Evolutionary conservation across 148 eudicot genomes (phyloP).

Genomic region (Oxyria digyna): DNA sequence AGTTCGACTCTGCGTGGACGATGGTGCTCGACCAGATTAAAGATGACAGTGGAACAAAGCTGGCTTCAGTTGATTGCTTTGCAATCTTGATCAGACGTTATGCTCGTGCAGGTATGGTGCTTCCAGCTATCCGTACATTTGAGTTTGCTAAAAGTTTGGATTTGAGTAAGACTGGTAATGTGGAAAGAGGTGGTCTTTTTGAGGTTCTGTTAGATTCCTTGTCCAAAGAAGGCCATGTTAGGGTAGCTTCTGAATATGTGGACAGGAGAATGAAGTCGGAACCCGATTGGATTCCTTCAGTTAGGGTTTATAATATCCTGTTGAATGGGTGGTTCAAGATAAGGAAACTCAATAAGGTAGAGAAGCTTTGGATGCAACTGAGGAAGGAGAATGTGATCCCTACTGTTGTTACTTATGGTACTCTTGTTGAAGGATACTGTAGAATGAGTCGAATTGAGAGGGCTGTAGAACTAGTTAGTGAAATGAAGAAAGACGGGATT

Average conservation of each 20-base stretch:
- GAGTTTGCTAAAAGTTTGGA: constrained; percentile 37
- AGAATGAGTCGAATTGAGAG: constrained; percentile 39
- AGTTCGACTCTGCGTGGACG: constrained; percentile 49
- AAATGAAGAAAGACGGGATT: constrained; percentile 49
- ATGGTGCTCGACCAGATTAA: constrained; percentile 25
- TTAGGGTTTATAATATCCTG: constrained; percentile 40
- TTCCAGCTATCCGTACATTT: constrained; percentile 32
- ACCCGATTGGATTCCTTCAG: constrained; percentile 40
- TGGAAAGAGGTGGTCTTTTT: constrained; percentile 25
- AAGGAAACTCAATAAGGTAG: constrained; percentile 31
- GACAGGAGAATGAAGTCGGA: constrained; percentile 23
- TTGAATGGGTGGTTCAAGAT: constrained; percentile 54
- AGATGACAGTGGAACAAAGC: constrained; percentile 19
- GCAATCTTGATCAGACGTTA: constrained; percentile 50
- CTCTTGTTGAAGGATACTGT: constrained; percentile 57
- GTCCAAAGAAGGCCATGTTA: constrained; percentile 57
- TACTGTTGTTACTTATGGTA: constrained; percentile 48
- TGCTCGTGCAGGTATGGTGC: constrained; percentile 47
- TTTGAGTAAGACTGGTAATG: constrained; percentile 7
- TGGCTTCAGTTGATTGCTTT: constrained; percentile 34
- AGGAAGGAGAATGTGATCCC: constrained; percentile 32
- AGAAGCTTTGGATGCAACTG: constrained; percentile 41
- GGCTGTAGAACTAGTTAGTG: constrained; percentile 47
- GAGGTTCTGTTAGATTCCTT: constrained; percentile 52
- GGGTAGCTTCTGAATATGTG: constrained; percentile 40